Evolutionary conservation across 1,284 basidiomycete species (phyloP).

Genomic region (Fomitopsis schrenkii): DNA sequence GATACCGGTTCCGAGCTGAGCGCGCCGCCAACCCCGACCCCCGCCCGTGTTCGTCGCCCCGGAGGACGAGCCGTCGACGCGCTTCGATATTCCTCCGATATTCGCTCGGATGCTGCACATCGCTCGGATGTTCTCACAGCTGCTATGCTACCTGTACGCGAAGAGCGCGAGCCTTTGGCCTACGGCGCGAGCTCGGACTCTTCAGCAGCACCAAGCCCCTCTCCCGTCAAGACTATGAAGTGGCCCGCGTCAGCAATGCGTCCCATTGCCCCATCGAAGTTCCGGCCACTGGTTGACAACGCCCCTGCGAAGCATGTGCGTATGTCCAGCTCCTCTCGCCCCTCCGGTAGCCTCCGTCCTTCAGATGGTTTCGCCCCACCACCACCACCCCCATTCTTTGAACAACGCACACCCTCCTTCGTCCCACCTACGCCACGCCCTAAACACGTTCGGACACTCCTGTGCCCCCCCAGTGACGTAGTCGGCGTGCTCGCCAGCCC

Average conservation of each 20-base stretch:
- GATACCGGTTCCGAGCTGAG: not conserved
- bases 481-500: constrained; percentile 4
- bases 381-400: not conserved
- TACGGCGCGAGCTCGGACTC: not conserved
- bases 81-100: not conserved
- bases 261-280: not conserved
- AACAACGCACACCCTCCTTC: not conserved
- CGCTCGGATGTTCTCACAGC: not conserved
- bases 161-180: not conserved
- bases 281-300: not conserved
- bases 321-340: not conserved
- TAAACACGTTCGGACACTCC: constrained; percentile 1
- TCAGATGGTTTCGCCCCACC: not conserved
- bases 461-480: not conserved
- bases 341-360: not conserved
- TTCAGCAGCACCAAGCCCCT: not conserved
- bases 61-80: not conserved
- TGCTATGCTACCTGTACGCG: not conserved
- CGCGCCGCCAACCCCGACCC: not conserved
- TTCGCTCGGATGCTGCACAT: not conserved
- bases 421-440: constrained; percentile 1
- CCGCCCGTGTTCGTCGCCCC: not conserved
- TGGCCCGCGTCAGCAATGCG: not conserved
- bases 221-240: constrained; percentile 1
- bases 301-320: not conserved